Evolutionary conservation across 2,329 filamentous ascomycete genomes (phyloP), one percentile per base, ranked within the genome.

Genomic region (Dothiorella sarmentorum): DNA sequence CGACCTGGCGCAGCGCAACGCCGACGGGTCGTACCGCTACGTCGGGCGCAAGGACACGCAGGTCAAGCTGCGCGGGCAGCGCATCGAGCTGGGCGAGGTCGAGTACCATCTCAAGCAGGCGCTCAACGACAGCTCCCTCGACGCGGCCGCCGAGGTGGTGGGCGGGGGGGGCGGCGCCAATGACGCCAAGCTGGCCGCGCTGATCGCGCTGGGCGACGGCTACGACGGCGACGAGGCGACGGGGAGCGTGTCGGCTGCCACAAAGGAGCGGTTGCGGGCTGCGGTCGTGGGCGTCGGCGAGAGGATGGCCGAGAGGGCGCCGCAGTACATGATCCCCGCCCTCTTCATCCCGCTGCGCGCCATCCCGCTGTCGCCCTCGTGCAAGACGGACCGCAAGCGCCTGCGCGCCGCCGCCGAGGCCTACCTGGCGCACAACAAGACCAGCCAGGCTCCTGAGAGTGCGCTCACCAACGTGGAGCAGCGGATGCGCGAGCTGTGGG

Each of bases 71-170:
- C 74, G 76, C 29, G 76, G 76, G 3, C 73, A 76, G 60, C 72
- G 76, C 0, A 74, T 78, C 45, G 76, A 79, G 60, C 64, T 79
- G 5, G 76, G 72, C 15, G 76, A 78, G 60, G 75, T 78, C 45
- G 76, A 78, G 59, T 71, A 77, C 55, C 74, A 77, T 43, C 70
- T 76, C 27, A 66, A 71, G 44, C 18, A 47, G 44, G 27, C 26
- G 26, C 44, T 47, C 24, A 7, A n/a, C 44, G 20, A 20, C 44
- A 2, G 7, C 3, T 17, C 15, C 3, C 71, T 77, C 53, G 47
- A 52, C 47, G 47, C 27, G 18, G 47, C 47, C 22, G 47, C 33
- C 20, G 47, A 52, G 47, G 31, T 37, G 47, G 31, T 52, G n/a
- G n/a, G n/a, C n/a, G n/a, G n/a, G n/a, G n/a, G n/a, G n/a, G n/a